Conservation (phyloP, 768 basidiomycete species). For the Chalciporus sphaerocephalus region DNA sequence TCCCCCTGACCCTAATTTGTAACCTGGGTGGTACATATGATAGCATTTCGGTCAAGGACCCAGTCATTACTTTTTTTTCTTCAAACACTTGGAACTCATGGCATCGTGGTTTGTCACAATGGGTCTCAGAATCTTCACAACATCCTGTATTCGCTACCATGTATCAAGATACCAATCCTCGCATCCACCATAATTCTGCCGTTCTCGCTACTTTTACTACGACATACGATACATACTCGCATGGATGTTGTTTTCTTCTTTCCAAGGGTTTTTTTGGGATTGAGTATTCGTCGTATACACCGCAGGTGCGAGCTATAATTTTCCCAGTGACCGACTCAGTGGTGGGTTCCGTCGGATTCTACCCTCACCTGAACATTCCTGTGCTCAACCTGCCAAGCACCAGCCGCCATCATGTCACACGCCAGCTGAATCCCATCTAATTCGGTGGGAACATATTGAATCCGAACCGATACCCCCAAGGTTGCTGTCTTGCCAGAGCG, state of each 20-base stretch:
- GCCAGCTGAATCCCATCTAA: no score
- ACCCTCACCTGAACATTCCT: no score
- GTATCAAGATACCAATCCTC: neutral
- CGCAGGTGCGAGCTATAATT: neutral
- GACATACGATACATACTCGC: neutral
- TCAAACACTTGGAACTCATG: neutral
- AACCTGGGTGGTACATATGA: neutral
- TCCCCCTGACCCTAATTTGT: neutral
- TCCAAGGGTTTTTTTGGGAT: neutral
- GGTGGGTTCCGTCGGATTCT: no score
- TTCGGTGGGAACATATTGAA: no score
- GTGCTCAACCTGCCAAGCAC: no score
- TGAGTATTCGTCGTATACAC: no score
- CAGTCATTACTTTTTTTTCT: neutral
- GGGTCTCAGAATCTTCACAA: neutral
- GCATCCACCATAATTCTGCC: neutral
- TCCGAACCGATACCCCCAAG: no score
- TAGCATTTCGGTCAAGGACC: neutral
- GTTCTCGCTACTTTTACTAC: neutral
- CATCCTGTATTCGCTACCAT: neutral
- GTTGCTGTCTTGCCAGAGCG: no score
- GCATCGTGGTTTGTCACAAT: neutral
- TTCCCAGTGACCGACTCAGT: neutral
- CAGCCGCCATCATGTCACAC: no score
- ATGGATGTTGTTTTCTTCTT: neutral